Base-by-base conservation (phyloP, 768 basidiomycete genomes). In the Basidioascus undulatus region DNA sequence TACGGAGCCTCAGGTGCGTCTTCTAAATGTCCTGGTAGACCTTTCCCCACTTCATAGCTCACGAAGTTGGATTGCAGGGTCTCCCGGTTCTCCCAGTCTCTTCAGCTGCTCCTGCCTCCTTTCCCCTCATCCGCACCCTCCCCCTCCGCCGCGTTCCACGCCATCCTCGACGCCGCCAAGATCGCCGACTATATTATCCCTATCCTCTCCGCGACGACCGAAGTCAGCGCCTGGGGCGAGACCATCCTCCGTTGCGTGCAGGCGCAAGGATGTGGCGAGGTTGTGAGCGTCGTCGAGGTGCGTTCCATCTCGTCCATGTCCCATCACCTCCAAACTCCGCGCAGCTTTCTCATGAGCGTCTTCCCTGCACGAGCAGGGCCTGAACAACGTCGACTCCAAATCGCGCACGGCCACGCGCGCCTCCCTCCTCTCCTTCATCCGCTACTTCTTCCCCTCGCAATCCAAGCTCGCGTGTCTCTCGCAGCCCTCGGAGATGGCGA, bases 161-260 rank as follows among this genome's bases (percentile, higher is more conserved):
- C 70, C 3, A 68, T 78, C 4, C 65, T 96, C 30, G 84, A 92
- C 51, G 76, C 74, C 0, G 77, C 75, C 52, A 75, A 82, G 53
- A 76, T 71, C 3, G 79, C 83, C 9, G 87, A 96, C 58, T 96
- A 89, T 53, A 73, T 84, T 34, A 65, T 92, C 16, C 72, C 92
- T 44, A 66, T 76, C 2, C 65, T 94, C 23, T 92, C 86, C 2
- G 69, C 78, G 32, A 64, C 66, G 5, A 62, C 75, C 10, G 87
- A 96, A 57, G 89, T 96, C 1, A 68, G 79, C 42, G 53, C 62
- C 4, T 78, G 75, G 68, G 86, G 86, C 8, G 89, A 96, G 51
- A 79, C 72, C 0, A 69, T 84, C 9, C 66, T 96, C 19, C 72
- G 89, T 24, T 74, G 72, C 16, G 62, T 98, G 3, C 87, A 94